Evolutionary conservation across 148 eudicot genomes (phyloP), one percentile per base, ranked within the genome.

Genomic region (Vaccinium myrtillus): DNA sequence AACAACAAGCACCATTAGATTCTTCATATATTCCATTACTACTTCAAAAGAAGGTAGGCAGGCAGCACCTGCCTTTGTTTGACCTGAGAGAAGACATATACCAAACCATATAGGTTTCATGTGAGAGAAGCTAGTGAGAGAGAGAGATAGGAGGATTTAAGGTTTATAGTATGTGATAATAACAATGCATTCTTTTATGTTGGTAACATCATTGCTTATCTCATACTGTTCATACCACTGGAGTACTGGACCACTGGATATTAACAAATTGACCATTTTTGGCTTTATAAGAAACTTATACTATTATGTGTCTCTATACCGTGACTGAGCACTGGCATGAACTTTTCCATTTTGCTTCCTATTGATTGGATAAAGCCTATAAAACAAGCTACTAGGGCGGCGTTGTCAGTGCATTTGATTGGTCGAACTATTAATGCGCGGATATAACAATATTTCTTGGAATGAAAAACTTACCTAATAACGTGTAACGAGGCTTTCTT

Each of bases 141-240:
- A 9, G 55, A 1, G 54, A 51, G 55, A 51, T 1, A 51, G 55
- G 11, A 21, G 27, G 69, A 61, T 3, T 3, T 4, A 67, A 67
- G 73, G 36, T 25, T 27, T 67, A 67, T 21, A 43, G 46, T 43
- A 36, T 75, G 50, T 27, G 46, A 70, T 30, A 12, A 70, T 5
- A 7, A 71, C 25, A 36, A 74, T 6, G 77, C 7, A 13, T 16
- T 43, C 11, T 25, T 49, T 75, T 32, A 23, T 27, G 82, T 32
- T 43, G 73, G 65, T 43, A n/a, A 81, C 75, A 15, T 81, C 58
- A 81, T 49, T 49, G 58, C 75, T 81, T 81, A 81, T 48, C 74
- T 65, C 75, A 81, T 65, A 6, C n/a, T 63, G 27, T 23, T n/a
- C 2, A 8, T n/a, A 12, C 27, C 46, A 43, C 5, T 43, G 46